Evolutionary conservation across 176 grass and related monocot species (phyloP).

Genomic region (Saccharum spontaneum): DNA sequence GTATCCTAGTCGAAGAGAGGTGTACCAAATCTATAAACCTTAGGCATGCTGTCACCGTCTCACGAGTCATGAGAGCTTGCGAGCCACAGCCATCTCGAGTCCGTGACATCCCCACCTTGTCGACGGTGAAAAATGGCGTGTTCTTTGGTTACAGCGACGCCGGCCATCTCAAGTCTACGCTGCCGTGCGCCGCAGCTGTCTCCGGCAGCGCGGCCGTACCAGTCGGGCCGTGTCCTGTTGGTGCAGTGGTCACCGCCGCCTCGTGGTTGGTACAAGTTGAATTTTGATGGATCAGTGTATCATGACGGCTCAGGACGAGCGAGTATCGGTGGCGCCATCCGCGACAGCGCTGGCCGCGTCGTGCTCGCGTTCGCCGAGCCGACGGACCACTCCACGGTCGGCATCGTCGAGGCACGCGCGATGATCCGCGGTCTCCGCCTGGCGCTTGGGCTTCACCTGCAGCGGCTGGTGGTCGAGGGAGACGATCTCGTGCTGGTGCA

Average conservation of each 20-base stretch:
- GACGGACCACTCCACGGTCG: background rate
- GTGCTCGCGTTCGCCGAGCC: background rate
- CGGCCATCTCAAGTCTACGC: no score
- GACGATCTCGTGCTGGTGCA: slow-evolving; percentile 4
- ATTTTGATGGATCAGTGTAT: background rate
- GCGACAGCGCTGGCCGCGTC: background rate
- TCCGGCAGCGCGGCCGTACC: background rate
- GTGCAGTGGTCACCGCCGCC: background rate
- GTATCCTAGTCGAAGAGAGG: no score
- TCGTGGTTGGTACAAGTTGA: background rate
- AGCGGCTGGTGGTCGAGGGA: background rate
- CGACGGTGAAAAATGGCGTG: no score
- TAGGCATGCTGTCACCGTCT: no score
- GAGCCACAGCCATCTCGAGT: no score
- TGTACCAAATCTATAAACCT: no score
- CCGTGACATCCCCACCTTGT: no score
- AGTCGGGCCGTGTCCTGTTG: background rate
- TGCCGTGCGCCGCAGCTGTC: background rate
- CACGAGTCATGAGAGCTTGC: no score
- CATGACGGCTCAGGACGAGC: background rate
- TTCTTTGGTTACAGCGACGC: no score
- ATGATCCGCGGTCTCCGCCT: background rate
- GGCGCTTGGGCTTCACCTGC: background rate
- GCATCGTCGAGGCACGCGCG: background rate
- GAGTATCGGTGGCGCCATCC: background rate